Conservation (phyloP, 768 basidiomycete species). For the Pulveroboletus sp. region DNA sequence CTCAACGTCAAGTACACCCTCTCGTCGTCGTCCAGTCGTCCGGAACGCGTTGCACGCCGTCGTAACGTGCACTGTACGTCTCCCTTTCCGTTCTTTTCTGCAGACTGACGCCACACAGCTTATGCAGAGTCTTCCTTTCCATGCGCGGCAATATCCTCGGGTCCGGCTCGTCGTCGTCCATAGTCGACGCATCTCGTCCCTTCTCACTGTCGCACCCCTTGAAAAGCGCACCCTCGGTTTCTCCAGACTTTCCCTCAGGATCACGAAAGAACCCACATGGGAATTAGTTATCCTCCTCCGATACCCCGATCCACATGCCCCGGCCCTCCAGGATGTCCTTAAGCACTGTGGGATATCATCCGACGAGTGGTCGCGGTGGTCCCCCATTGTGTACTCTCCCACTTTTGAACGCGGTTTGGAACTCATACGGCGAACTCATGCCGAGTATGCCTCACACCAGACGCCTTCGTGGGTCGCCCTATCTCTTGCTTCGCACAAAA, state of each 20-base stretch:
- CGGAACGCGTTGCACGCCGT: not conserved
- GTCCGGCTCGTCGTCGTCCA: not conserved
- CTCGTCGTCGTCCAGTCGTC: not conserved
- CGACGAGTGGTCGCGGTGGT: slow-evolving; percentile 40
- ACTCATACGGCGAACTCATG: slow-evolving; percentile 11
- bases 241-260: slow-evolving; percentile 31
- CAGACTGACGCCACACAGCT: slow-evolving; percentile 11
- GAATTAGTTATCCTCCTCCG: slow-evolving; percentile 34
- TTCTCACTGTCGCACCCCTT: slow-evolving; percentile 22
- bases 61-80: slow-evolving; percentile 2
- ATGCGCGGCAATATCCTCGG: not conserved
- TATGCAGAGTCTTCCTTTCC: slow-evolving; percentile 7
- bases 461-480: slow-evolving; percentile 55
- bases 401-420: slow-evolving; percentile 32
- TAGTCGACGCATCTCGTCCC: slow-evolving; percentile 13
- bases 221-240: slow-evolving; percentile 22
- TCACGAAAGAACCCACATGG: slow-evolving; percentile 42
- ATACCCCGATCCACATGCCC: not conserved
- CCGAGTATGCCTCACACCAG: not conserved
- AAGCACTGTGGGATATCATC: slow-evolving; percentile 29
- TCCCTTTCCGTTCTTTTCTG: not conserved
- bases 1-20: slow-evolving; percentile 2
- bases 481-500: slow-evolving; percentile 43
- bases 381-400: slow-evolving; percentile 30
- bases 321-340: slow-evolving; percentile 22